These are phyloP conservation scores for Microstegium vimineum DNA, from an alignment of 176 grass and related monocot genomes.

Conservation along the genomic window DNA sequence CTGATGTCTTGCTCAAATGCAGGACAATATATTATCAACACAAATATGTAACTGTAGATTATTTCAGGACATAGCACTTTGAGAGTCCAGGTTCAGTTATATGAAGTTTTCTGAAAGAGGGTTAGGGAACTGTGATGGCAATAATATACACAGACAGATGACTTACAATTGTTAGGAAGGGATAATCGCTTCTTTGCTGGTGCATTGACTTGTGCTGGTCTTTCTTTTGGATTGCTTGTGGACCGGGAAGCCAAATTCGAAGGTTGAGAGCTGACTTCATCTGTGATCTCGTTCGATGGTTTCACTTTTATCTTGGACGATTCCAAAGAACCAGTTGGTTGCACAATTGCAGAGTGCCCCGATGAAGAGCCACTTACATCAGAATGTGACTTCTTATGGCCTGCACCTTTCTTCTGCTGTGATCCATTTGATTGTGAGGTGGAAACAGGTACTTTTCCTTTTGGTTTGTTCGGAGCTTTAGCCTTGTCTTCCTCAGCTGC, in stretches of 20 bases:
- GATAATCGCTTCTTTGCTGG: conserved; percentile 63
- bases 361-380: conserved; percentile 66
- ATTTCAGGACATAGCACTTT: not conserved
- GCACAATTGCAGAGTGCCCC: conserved; percentile 31
- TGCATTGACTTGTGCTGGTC: conserved; percentile 29
- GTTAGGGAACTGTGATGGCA: not conserved
- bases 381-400: conserved; percentile 48
- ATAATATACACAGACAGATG: not conserved
- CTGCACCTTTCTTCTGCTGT: conserved; percentile 31
- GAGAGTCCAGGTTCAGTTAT: not conserved
- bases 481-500: conserved; percentile 27
- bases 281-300: conserved; percentile 35
- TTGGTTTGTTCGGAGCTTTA: conserved; percentile 41
- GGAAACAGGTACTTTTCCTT: conserved; percentile 20
- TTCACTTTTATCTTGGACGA: conserved; percentile 44
- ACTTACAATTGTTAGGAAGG: conserved; percentile 69
- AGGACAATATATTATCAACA: not conserved
- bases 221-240: conserved; percentile 81
- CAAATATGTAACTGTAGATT: not conserved
- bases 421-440: conserved; percentile 18
- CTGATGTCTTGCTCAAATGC: conserved; percentile 2
- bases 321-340: conserved; percentile 26
- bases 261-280: conserved; percentile 56
- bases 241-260: conserved; percentile 46
- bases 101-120: not conserved